Percentiles rank a stretch among this genome's conserved stretches.
Evolutionary conservation across 2,329 filamentous ascomycete genomes (phyloP).

Genomic region (Xylariaceae sp.): DNA sequence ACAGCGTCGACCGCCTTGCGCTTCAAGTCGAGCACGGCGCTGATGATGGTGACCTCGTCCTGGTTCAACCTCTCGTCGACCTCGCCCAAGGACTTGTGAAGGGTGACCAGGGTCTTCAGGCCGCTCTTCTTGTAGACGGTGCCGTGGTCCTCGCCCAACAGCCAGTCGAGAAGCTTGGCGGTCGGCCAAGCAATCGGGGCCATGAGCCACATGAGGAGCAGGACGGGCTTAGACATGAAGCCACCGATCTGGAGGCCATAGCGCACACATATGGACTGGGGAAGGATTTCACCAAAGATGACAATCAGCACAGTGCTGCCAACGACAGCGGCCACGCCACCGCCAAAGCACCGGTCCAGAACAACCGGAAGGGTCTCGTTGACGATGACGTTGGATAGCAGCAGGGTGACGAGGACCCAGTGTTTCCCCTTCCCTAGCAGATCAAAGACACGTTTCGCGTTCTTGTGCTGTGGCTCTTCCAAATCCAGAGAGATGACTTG

Average conservation of each 20-base stretch:
- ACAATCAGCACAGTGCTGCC: constrained; percentile 93
- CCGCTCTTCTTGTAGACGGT: constrained; percentile 98
- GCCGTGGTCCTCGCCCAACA: constrained; percentile 90
- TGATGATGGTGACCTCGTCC: constrained; percentile 98
- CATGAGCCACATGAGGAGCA: constrained; percentile 85
- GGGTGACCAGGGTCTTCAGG: constrained; percentile 87
- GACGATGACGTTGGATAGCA: constrained; percentile 94
- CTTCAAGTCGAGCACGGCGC: constrained; percentile 90
- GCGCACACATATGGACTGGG: constrained; percentile 92
- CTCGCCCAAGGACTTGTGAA: constrained; percentile 86
- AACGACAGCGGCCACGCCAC: constrained; percentile 88
- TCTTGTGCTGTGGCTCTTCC: constrained; percentile 75
- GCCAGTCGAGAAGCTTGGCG: constrained; percentile 87
- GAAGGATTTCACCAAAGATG: constrained; percentile 95
- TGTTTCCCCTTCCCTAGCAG: constrained; percentile 87
- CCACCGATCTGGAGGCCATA: constrained; percentile 93
- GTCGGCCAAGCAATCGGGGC: constrained; percentile 88
- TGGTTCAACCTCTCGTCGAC: constrained; percentile 86
- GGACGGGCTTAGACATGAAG: constrained; percentile 82
- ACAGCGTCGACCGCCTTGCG: constrained; percentile 91
- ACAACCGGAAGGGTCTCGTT: constrained; percentile 96
- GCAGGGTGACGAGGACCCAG: constrained; percentile 91
- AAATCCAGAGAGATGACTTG: constrained; percentile 87
- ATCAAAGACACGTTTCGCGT: constrained; percentile 72
- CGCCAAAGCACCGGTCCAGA: constrained; percentile 85